These are phyloP conservation scores for Leptosphaerulina australis DNA, from an alignment of 2,329 filamentous ascomycete species.

Conservation along the genomic window DNA sequence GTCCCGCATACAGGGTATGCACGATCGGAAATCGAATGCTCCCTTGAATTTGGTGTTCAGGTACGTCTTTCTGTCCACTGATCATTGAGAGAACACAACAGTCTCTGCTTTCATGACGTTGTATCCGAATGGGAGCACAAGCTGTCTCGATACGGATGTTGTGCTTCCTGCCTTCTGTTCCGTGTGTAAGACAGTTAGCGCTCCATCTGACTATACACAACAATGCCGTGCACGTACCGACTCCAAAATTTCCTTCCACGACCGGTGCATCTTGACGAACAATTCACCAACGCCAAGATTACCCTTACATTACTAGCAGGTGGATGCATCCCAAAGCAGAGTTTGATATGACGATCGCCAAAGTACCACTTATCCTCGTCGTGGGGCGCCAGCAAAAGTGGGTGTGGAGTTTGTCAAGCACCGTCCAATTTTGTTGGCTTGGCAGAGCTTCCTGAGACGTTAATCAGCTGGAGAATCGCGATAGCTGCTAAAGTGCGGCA, in stretches of 20 bases:
- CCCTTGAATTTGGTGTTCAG: constrained; percentile 4
- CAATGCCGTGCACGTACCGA: constrained; percentile 3
- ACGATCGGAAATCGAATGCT: constrained; percentile 15
- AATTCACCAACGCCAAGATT: constrained; percentile 9
- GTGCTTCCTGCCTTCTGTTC: not conserved
- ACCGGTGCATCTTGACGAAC: constrained; percentile 1
- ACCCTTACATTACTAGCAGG: constrained; percentile 9
- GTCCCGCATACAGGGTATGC: constrained; percentile 7
- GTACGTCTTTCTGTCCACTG: constrained; percentile 5
- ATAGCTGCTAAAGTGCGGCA: not conserved
- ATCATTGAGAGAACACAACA: constrained; percentile 8
- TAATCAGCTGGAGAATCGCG: constrained; percentile 13
- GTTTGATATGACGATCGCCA: constrained; percentile 5
- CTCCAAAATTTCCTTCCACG: constrained; percentile 2
- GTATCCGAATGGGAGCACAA: not conserved
- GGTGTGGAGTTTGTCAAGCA: constrained; percentile 5
- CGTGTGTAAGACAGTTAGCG: constrained; percentile 2
- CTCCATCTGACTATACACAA: constrained; percentile 1
- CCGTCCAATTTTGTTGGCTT: constrained; percentile 8
- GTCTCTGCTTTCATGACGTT: constrained; percentile 1
- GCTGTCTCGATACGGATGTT: not conserved
- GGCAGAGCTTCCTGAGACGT: constrained; percentile 3
- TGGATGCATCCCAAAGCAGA: constrained; percentile 2
- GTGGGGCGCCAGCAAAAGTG: constrained; percentile 9
- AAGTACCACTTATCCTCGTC: not conserved